A percentile compares a stretch with the other conserved stretches of the same genome.
Evolutionary conservation across 106 monocot species (phyloP).

Genomic region (Iris macrosiphon): DNA sequence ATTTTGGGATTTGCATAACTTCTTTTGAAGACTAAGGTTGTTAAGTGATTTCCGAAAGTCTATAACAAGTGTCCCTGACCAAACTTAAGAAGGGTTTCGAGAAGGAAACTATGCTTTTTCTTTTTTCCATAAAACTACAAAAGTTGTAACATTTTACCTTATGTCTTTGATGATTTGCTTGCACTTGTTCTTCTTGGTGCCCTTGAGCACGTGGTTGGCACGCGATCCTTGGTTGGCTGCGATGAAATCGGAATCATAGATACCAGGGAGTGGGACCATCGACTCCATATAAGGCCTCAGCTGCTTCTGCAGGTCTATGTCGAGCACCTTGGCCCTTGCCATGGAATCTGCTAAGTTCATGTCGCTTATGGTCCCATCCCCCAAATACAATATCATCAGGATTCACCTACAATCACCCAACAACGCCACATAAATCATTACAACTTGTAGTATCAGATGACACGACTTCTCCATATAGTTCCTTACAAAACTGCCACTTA

Average conservation of each 20-base stretch:
- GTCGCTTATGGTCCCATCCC: slow-evolving; percentile 93
- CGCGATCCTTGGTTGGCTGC: slow-evolving; percentile 92
- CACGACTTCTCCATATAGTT: too few relatives aligned
- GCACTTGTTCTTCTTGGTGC: slow-evolving; percentile 80
- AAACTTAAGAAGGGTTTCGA: too few relatives aligned
- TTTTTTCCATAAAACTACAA: too few relatives aligned
- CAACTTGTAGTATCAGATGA: too few relatives aligned
- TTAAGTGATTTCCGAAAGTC: too few relatives aligned
- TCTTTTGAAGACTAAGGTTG: too few relatives aligned
- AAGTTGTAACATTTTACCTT: slow-evolving; percentile 29
- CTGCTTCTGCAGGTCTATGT: slow-evolving; percentile 98
- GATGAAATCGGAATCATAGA: slow-evolving; percentile 88
- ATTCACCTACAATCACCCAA: slow-evolving; percentile 78
- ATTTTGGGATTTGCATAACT: too few relatives aligned
- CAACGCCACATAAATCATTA: too few relatives aligned
- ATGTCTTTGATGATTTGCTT: slow-evolving; percentile 88
- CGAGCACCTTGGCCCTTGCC: slow-evolving; percentile 90
- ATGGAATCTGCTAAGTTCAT: slow-evolving; percentile 94
- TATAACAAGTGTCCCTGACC: too few relatives aligned
- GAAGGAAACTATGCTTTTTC: too few relatives aligned
- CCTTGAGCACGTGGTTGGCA: slow-evolving; percentile 78
- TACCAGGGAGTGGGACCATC: slow-evolving; percentile 89
- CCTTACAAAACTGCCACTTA: too few relatives aligned
- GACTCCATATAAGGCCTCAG: slow-evolving; percentile 95
- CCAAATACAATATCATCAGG: slow-evolving; percentile 92